Conservation (phyloP, 2,329 filamentous ascomycete species). For the Colletotrichum plurivorum region DNA sequence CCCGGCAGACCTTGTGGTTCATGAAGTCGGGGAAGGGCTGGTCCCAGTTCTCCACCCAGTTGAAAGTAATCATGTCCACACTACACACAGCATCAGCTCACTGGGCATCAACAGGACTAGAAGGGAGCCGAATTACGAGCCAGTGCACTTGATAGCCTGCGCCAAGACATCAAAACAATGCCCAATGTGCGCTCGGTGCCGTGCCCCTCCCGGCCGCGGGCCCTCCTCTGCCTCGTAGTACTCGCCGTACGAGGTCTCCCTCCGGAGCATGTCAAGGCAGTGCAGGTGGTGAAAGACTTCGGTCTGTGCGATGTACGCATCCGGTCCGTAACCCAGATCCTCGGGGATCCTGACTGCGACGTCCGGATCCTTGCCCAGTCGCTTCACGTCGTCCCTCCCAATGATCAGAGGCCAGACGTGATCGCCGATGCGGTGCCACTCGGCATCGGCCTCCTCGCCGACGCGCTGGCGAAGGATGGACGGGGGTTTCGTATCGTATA, state of each 20-base stretch:
- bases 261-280: constrained; percentile 52
- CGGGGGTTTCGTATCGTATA: constrained; percentile 16
- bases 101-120: no score
- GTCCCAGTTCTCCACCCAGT: constrained; percentile 49
- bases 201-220: constrained; percentile 17
- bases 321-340: constrained; percentile 47
- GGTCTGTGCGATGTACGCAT: constrained; percentile 51
- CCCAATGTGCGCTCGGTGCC: constrained; percentile 45
- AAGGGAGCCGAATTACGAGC: neutral
- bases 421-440: constrained; percentile 27
- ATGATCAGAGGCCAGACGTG: constrained; percentile 26
- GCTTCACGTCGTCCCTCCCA: constrained; percentile 1
- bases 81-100: constrained; percentile 27
- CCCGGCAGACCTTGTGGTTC: constrained; percentile 49
- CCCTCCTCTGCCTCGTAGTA: constrained; percentile 23
- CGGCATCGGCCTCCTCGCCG: constrained; percentile 13
- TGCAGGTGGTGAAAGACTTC: constrained; percentile 56
- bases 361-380: constrained; percentile 49
- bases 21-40: constrained; percentile 50
- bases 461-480: constrained; percentile 26
- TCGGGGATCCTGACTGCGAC: constrained; percentile 45
- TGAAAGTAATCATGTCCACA: constrained; percentile 49
- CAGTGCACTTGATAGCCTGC: constrained; percentile 50
- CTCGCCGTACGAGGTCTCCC: constrained; percentile 26
- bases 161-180: constrained; percentile 49